These are phyloP conservation scores for Irpex rosettiformis DNA, from an alignment of 1,284 basidiomycete species.

Conservation along the genomic window DNA sequence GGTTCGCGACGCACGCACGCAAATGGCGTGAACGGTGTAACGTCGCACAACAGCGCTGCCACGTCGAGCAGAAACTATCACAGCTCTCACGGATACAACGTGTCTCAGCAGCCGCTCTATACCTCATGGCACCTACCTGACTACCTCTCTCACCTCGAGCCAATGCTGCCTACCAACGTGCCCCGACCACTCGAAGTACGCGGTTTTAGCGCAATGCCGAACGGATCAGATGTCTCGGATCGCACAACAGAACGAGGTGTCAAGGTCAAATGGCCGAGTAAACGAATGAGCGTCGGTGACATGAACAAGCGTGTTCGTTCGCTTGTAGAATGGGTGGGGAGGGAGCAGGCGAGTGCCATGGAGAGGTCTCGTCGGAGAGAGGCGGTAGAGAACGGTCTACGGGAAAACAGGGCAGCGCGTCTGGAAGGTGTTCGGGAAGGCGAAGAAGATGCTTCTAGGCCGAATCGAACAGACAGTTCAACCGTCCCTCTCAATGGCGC, in stretches of 20 bases:
- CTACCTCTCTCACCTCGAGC: conserved; percentile 85
- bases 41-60: conserved; percentile 14
- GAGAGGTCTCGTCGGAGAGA: conserved; percentile 70
- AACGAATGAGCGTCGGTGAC: conserved; percentile 91
- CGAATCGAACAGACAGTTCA: neutral
- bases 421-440: conserved; percentile 9
- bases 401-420: conserved; percentile 28
- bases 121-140: conserved; percentile 92
- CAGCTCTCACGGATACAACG: conserved; percentile 71
- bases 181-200: conserved; percentile 79
- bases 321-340: conserved; percentile 89
- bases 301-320: conserved; percentile 95
- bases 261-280: conserved; percentile 91
- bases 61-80: conserved; percentile 52
- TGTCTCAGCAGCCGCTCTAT: conserved; percentile 71
- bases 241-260: conserved; percentile 78
- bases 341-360: conserved; percentile 75
- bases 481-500: neutral
- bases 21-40: conserved; percentile 21
- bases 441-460: neutral
- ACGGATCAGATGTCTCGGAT: conserved; percentile 43
- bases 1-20: conserved; percentile 43
- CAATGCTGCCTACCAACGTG: conserved; percentile 74
- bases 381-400: conserved; percentile 56
- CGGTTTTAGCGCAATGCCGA: conserved; percentile 34